phyloP scores from a whole-genome alignment of 2,329 filamentous ascomycete genomes.

The Pezicula radicicola region DNA sequence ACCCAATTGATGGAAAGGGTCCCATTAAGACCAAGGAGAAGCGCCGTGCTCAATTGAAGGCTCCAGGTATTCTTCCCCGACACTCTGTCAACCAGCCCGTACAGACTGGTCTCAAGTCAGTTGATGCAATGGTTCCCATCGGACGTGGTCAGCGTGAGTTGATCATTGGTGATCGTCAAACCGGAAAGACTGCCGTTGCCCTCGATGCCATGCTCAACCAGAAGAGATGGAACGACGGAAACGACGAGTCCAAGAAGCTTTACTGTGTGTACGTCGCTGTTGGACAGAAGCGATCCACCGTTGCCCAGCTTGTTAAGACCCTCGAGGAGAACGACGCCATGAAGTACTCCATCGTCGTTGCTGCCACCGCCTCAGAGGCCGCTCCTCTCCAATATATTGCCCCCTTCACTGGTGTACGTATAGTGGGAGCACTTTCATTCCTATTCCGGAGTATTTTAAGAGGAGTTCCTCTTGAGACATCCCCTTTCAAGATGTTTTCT shows the following conservation, averaged over 20 bases:
- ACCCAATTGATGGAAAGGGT: conserved; percentile 99
- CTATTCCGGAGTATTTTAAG: too few species aligned
- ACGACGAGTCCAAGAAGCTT: conserved; percentile 95
- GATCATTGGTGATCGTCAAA: conserved; percentile 99
- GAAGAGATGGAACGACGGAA: conserved; percentile 90
- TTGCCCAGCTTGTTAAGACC: conserved; percentile 99
- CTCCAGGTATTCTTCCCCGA: conserved; percentile 95
- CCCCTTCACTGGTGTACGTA: conserved; percentile 76
- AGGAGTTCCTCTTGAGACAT: too few species aligned
- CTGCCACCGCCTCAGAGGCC: conserved; percentile 95
- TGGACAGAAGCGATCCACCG: conserved; percentile 98
- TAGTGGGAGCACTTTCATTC: too few species aligned
- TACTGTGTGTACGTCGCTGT: conserved; percentile 99
- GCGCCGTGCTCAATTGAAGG: conserved; percentile 98
- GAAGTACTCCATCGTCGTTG: conserved; percentile 94
- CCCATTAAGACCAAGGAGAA: conserved; percentile 88
- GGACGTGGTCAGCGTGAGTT: conserved; percentile 99
- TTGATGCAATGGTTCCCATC: conserved; percentile 99
- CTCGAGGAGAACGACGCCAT: conserved; percentile 99
- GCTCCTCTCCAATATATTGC: conserved; percentile 92
- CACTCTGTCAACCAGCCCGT: conserved; percentile 97
- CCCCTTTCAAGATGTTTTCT: too few species aligned
- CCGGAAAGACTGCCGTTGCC: conserved; percentile 98
- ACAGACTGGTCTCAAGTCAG: conserved; percentile 98
- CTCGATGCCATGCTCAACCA: conserved; percentile 99